phyloP scores from a whole-genome alignment of 352 stramenopile species.

The Phytophthora kernoviae region DNA sequence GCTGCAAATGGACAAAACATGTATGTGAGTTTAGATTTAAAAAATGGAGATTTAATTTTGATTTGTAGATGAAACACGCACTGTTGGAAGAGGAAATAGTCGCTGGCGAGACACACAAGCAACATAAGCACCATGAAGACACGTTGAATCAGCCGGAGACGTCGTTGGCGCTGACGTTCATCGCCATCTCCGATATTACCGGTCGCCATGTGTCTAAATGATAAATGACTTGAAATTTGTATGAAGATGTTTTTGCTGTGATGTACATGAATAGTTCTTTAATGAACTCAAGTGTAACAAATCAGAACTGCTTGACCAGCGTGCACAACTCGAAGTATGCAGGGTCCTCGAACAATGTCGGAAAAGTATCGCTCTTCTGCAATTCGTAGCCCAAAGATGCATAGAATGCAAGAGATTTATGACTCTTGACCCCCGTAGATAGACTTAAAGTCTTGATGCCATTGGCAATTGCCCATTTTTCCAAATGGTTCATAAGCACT shows the following conservation, averaged over 20 bases:
- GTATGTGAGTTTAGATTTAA: neutral
- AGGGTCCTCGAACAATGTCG: conserved; percentile 11
- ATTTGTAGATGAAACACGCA: conserved; percentile 25
- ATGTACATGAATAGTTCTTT: neutral
- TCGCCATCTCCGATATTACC: conserved; percentile 8
- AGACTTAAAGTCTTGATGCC: conserved; percentile 8
- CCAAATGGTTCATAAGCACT: conserved; percentile 8
- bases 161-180: conserved; percentile 5
- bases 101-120: conserved; percentile 50
- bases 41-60: neutral
- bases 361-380: neutral
- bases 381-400: conserved; percentile 10
- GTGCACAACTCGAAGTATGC: conserved; percentile 27
- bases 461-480: conserved; percentile 5
- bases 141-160: conserved; percentile 25
- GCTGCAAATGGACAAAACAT: conserved; percentile 16
- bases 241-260: neutral
- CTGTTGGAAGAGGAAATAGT: conserved; percentile 66
- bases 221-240: neutral
- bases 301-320: conserved; percentile 27
- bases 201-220: neutral
- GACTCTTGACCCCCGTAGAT: conserved; percentile 11
- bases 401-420: conserved; percentile 17
- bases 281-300: neutral
- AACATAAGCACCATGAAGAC: conserved; percentile 53